Evolutionary conservation across 1,284 basidiomycete genomes (phyloP), one percentile per base, ranked within the genome.

Genomic region (Trichosporon coremiiforme): DNA sequence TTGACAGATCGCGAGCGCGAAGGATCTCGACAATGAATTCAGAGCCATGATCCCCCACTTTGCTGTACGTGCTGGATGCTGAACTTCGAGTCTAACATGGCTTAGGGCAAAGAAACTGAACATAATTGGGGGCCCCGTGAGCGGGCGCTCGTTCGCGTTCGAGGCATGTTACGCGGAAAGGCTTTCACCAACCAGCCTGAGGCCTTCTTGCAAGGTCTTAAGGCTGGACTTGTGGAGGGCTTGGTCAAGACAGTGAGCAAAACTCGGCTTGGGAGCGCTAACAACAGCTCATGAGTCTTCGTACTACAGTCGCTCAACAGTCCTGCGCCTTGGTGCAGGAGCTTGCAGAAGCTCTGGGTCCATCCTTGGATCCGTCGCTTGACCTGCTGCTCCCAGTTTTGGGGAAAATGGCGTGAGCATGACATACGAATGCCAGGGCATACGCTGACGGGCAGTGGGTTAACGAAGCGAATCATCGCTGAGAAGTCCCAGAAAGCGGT

Each of bases 401-500:
- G 7, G 86, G 95, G 38, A 89, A 89, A 74, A 93, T 99, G 93
- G 90, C 80, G 80, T 82, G 71, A 60, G 79, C 17, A 78, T 17
- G n/a, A 4, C 3, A 13, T 33, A 25, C 25, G 25, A 2, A 4
- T 29, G n/a, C 50, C 17, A 29, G 17, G 22, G 45, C 4, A 29
- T 31, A 6, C 41, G 10, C 12, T 66, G 72, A 72, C 10, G 69
- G 7, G 35, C 66, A 74, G 73, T 1, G 71, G 90, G 7, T 90
- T 93, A 71, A 98, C 96, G n/a, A 99, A 99, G 84, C 97, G 95
- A 80, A 90, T 98, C 63, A 89, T 91, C 38, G 94, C 92, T 12
- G 90, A 93, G 69, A 90, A 91, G 68, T 93, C 95, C 0, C 97
- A 98, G 80, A 85, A 87, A 6, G 87, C 89, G 0, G 87, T 92